Base-by-base conservation (phyloP, 169 alveolate genomes). In the Plasmodium coatneyi region DNA sequence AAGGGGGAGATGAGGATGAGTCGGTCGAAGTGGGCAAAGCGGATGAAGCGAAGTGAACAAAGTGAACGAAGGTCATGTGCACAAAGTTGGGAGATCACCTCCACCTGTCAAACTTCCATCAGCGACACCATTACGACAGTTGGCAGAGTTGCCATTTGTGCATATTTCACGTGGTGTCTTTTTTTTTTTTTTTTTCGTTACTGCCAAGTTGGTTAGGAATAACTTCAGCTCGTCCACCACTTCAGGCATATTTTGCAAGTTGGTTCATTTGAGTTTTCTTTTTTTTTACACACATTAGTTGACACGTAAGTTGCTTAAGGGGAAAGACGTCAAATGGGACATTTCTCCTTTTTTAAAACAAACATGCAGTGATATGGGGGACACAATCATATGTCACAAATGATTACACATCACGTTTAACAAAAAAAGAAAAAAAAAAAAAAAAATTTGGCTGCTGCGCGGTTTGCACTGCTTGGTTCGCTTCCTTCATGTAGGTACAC, bases 191-290 rank as follows among this genome's bases (percentile, higher is more conserved):
- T 70, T 16, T n/a, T 72, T 5, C n/a, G 52, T 72, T 72, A 72
- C 84, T 34, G 84, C 79, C 76, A 84, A 70, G 43, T 41, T 84
- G 9, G 93, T 84, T 39, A 84, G 79, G 82, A 84, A 84, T 76
- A 84, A 84, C 66, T 72, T 84, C 41, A 84, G 80, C 79, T 84
- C 93, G 56, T 84, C 86, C 79, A 84, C 78, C 22, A 84, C 84
- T 76, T 76, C 79, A 30, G 93, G 71, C 93, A 84, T 84, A 19
- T 84, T 84, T 30, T 52, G 10, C 56, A 84, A 84, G 41, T 41
- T 54, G 41, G 36, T 46, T 22, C 34, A 49, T 22, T 49, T 22
- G 56, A 46, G 19, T 66, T 66, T 66, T 66, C 4, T 25, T 66
- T 66, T 66, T 60, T 60, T 60, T 5, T 6, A 7, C 34, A 19